A percentile compares a stretch with the other conserved stretches of the same genome.
Evolutionary conservation across 306 rosid genomes (phyloP).

Genomic region (Prunus armeniaca): DNA sequence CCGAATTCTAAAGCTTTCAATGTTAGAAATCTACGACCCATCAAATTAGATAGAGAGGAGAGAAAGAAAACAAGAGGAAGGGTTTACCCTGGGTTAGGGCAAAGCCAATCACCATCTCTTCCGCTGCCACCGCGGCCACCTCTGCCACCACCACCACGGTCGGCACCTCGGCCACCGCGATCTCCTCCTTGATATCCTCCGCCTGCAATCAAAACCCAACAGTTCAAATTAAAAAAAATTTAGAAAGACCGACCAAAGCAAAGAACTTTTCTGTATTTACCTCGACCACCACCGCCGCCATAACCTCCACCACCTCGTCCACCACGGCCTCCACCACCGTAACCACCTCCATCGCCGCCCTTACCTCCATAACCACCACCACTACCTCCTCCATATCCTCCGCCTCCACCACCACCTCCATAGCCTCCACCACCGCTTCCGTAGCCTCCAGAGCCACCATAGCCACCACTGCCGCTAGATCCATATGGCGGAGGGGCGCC

Average conservation of each 20-base stretch:
- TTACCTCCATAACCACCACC: constrained; percentile 43
- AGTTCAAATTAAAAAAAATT: neutral
- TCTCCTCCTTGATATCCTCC: constrained; percentile 87
- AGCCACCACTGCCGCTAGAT: constrained; percentile 53
- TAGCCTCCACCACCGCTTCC: constrained; percentile 28
- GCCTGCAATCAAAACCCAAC: constrained; percentile 28
- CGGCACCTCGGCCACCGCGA: constrained; percentile 70
- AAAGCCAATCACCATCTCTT: constrained; percentile 97
- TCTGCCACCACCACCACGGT: constrained; percentile 44
- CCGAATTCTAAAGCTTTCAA: neutral
- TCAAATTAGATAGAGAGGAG: neutral
- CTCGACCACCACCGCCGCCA: constrained; percentile 76
- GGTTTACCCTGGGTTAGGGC: constrained; percentile 76
- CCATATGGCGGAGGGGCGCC: constrained; percentile 75
- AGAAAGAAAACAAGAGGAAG: neutral
- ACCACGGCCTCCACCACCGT: constrained; percentile 41
- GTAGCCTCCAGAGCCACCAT: constrained; percentile 19
- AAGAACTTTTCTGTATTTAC: constrained; percentile 22
- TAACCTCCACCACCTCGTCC: constrained; percentile 37
- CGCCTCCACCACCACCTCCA: constrained; percentile 33
- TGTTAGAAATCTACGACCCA: neutral
- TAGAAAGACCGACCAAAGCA: neutral
- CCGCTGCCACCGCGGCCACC: constrained; percentile 86
- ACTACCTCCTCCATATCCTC: constrained; percentile 39
- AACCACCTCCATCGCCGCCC: constrained; percentile 36